phyloP scores from a whole-genome alignment of 1,139 yeast genomes.

The Suhomyces panamericanus region DNA sequence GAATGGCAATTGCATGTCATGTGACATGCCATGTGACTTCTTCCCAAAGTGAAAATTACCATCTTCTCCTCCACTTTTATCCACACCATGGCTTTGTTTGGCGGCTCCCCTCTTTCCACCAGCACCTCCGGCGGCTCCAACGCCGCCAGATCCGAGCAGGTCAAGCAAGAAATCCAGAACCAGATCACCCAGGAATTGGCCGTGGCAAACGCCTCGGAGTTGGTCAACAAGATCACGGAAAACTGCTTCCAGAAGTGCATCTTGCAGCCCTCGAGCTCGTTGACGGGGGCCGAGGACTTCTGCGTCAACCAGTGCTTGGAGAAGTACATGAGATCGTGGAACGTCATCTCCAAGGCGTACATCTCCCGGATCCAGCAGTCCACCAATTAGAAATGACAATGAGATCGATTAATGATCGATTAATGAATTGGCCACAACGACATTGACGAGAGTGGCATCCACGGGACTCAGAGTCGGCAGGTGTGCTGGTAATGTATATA shows the following conservation, averaged over 20 bases:
- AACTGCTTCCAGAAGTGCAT: slow-evolving; percentile 85
- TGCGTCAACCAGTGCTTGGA: slow-evolving; percentile 80
- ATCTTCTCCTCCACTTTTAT: neutral
- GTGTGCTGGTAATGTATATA: neutral
- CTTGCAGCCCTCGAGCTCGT: slow-evolving; percentile 48
- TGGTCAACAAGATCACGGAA: slow-evolving; percentile 83
- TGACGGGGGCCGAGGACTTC: slow-evolving; percentile 32
- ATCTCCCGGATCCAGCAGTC: slow-evolving; percentile 63
- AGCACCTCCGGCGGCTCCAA: slow-evolving; percentile 19
- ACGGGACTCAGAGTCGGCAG: too few relatives aligned
- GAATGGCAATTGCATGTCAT: neutral
- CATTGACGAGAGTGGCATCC: too few relatives aligned
- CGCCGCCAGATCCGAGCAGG: slow-evolving; percentile 25
- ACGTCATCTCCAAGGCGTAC: slow-evolving; percentile 73
- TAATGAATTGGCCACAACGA: too few relatives aligned
- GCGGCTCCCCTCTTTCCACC: slow-evolving; percentile 24
- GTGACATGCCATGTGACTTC: neutral
- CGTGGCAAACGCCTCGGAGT: slow-evolving; percentile 82
- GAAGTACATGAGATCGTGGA: slow-evolving; percentile 92
- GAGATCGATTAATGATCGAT: too few relatives aligned
- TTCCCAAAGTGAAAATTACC: neutral
- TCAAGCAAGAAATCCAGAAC: slow-evolving; percentile 62
- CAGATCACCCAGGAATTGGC: slow-evolving; percentile 84
- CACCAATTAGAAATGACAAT: slow-evolving; percentile 3
- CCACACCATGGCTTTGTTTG: slow-evolving; percentile 33